A percentile compares a stretch with the other conserved stretches of the same genome.
Evolutionary conservation across 1,139 yeast species (phyloP).

Genomic region (Meyerozyma smithsonii): DNA sequence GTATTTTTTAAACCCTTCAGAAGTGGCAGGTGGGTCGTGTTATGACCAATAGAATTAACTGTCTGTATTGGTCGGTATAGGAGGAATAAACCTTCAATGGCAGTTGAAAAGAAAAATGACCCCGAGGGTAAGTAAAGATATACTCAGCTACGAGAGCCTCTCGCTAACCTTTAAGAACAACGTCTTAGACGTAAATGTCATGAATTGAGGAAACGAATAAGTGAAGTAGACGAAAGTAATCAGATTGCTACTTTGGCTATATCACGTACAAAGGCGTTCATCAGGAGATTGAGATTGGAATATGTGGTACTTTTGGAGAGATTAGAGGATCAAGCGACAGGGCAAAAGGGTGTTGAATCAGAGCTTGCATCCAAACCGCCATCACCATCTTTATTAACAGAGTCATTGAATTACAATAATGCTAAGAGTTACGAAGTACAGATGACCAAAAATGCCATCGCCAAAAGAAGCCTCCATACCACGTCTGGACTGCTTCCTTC

Average conservation of each 20-base stretch:
- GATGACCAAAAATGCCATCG: slow-evolving; percentile 18
- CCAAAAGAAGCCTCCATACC: slow-evolving; percentile 19
- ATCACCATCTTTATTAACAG: slow-evolving; percentile 32
- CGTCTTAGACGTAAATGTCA: slow-evolving; percentile 57
- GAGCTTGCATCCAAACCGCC: slow-evolving; percentile 36
- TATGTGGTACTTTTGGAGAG: slow-evolving; percentile 76
- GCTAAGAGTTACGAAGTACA: slow-evolving; percentile 9
- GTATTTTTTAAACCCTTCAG: too few relatives aligned
- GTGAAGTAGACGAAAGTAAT: slow-evolving; percentile 74
- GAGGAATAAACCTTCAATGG: not conserved
- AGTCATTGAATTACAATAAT: slow-evolving; percentile 20
- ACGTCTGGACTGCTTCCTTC: slow-evolving; percentile 10
- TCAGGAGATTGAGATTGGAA: slow-evolving; percentile 77
- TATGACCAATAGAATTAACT: not conserved
- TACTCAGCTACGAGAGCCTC: too few relatives aligned
- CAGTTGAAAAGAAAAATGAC: not conserved
- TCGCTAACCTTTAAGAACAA: slow-evolving; percentile 23
- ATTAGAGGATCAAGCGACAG: slow-evolving; percentile 21
- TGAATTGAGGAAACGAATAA: slow-evolving; percentile 67
- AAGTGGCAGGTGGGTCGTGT: not conserved
- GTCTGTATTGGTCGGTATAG: not conserved
- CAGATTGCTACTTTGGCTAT: slow-evolving; percentile 75
- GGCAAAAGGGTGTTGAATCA: slow-evolving; percentile 51
- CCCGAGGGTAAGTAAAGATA: not conserved
- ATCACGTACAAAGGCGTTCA: slow-evolving; percentile 70